Base-by-base conservation (phyloP, 2,329 filamentous ascomycete genomes). In the Monilinia polystroma region DNA sequence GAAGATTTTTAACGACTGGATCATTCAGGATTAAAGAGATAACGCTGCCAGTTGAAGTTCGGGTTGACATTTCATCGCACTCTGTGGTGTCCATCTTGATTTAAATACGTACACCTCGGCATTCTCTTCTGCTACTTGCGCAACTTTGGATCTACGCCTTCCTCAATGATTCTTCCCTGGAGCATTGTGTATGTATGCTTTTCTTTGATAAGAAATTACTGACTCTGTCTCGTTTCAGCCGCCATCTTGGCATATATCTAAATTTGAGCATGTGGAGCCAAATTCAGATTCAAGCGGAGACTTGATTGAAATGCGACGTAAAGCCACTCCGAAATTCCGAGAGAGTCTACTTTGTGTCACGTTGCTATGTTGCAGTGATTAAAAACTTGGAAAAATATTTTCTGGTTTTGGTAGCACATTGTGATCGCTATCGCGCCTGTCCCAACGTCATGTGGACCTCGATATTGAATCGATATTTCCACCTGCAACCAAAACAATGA, bases 371-470 rank as follows among this genome's bases (percentile, higher is more conserved):
- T 59, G 29, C 41, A 47, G 47, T 29, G 45, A 29, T 59, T 59
- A 6, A 10, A n/a, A 49, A 20, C 18, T 1, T 60, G 57, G 57
- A 35, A 35, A 59, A 35, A 12, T 1, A 49, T 35, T 49, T 23
- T 60, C 43, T 35, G 26, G 49, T 49, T 20, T 23, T 35, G 26
- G 56, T 59, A 47, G 56, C 26, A 59, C 56, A 47, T 16, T n/a
- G 43, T n/a, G 29, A 35, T 35, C 35, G 18, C 29, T 54, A 54
- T 54, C 32, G 52, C 52, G 10, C 52, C 29, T 60, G 32, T 49
- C 26, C 7, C 43, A 49, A 60, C 43, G 43, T 49, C 57, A 32
- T 12, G 14, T 35, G 20, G 20, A 49, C 23, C 35, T 14, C n/a
- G 43, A 49, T 5, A 20, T 18, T 18, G 14, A 29, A 60, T 51